Evolutionary conservation across 2,329 filamentous ascomycete genomes (phyloP).

Genomic region (Aspergillus flavus): DNA sequence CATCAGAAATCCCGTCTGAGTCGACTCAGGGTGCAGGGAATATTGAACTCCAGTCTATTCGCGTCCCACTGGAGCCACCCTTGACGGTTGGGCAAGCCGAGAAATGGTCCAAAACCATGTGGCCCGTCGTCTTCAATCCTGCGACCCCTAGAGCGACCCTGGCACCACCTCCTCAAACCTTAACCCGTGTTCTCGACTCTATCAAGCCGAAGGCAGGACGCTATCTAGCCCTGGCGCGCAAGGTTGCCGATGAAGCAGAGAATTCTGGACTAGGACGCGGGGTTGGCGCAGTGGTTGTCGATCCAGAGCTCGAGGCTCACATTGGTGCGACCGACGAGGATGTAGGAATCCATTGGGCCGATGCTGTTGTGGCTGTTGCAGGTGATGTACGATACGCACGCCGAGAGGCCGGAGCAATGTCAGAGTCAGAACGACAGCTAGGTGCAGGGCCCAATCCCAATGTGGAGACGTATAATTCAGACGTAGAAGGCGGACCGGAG

Average conservation of each 20-base stretch:
- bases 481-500: slow-evolving; percentile 47
- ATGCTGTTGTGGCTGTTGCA: slow-evolving; percentile 46
- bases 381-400: slow-evolving; percentile 47
- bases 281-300: slow-evolving; percentile 50
- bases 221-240: slow-evolving; percentile 44
- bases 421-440: slow-evolving; percentile 24
- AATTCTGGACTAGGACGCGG: slow-evolving; percentile 40
- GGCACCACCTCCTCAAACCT: slow-evolving; percentile 44
- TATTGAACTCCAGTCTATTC: slow-evolving; percentile 34
- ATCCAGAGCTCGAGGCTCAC: slow-evolving; percentile 39
- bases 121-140: slow-evolving; percentile 50
- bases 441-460: slow-evolving; percentile 28
- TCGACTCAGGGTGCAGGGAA: slow-evolving; percentile 10
- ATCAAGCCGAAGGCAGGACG: slow-evolving; percentile 41
- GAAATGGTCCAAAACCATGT: slow-evolving; percentile 43
- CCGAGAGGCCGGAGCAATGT: slow-evolving; percentile 29
- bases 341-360: slow-evolving; percentile 33
- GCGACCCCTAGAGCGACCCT: slow-evolving; percentile 46
- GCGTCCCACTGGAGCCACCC: slow-evolving; percentile 46
- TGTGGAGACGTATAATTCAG: slow-evolving; percentile 30
- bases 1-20: slow-evolving; percentile 12
- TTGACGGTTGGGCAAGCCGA: slow-evolving; percentile 44
- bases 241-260: slow-evolving; percentile 42
- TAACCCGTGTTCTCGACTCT: slow-evolving; percentile 36
- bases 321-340: slow-evolving; percentile 23